Evolutionary conservation across 768 basidiomycete species (phyloP).

Genomic region (Guyanaporus albipodus): DNA sequence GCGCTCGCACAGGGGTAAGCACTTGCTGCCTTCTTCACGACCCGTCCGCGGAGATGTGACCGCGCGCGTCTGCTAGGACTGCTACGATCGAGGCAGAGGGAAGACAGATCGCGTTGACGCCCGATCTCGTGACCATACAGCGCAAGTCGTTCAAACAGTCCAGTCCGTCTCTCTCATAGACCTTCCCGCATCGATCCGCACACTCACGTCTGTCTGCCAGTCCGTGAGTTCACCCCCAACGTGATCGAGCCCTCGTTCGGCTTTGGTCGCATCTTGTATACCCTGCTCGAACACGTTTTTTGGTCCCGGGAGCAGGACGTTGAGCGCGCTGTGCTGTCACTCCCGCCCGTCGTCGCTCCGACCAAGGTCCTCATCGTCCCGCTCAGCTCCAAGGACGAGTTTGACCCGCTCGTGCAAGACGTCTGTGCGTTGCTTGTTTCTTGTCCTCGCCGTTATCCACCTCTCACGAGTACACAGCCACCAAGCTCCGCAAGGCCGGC

Average conservation of each 20-base stretch:
- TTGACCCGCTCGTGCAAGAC: slow-evolving; percentile 79
- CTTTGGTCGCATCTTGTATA: slow-evolving; percentile 92
- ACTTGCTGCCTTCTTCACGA: too few relatives aligned
- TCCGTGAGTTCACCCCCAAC: slow-evolving; percentile 94
- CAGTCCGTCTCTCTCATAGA: slow-evolving; percentile 45
- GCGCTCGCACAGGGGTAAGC: slow-evolving; percentile 73
- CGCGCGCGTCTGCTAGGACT: slow-evolving; percentile 36
- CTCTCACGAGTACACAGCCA: slow-evolving; percentile 47
- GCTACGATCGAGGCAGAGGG: slow-evolving; percentile 59
- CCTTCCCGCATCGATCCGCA: slow-evolving; percentile 9
- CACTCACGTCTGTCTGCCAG: slow-evolving; percentile 42
- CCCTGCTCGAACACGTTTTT: slow-evolving; percentile 90
- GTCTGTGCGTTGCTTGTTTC: slow-evolving; percentile 64
- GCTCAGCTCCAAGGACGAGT: slow-evolving; percentile 79
- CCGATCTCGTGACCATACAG: slow-evolving; percentile 73
- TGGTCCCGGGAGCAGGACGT: slow-evolving; percentile 93
- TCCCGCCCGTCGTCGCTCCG: slow-evolving; percentile 87
- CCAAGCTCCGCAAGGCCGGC: slow-evolving; percentile 82
- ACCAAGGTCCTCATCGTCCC: slow-evolving; percentile 98
- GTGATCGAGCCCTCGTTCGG: slow-evolving; percentile 99
- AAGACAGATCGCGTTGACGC: slow-evolving; percentile 64
- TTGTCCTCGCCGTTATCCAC: too few relatives aligned
- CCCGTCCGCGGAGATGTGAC: slow-evolving; percentile 14
- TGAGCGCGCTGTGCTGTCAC: slow-evolving; percentile 83
- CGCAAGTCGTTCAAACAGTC: slow-evolving; percentile 85